Conservation (phyloP, 2,329 filamentous ascomycete genomes). For the Alternaria infectoria region DNA sequence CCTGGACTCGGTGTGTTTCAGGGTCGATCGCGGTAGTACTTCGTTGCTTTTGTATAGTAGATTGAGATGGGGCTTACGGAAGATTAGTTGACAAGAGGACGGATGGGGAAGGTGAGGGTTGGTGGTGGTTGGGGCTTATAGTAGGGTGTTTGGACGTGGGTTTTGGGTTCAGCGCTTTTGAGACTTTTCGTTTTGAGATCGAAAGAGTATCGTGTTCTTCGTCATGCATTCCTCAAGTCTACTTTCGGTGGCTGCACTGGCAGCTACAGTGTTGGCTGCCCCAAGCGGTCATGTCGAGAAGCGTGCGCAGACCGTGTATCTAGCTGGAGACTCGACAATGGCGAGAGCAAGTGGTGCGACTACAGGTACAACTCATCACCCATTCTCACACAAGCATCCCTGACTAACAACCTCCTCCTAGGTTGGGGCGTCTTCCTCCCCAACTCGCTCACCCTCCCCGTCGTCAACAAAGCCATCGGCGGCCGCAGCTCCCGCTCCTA, state of each 20-base stretch:
- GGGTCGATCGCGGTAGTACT: neutral
- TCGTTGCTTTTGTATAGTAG: neutral
- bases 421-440: constrained; percentile 70
- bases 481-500: constrained; percentile 72
- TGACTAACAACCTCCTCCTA: constrained; percentile 17
- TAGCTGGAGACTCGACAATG: constrained; percentile 70
- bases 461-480: constrained; percentile 69
- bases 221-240: constrained; percentile 18
- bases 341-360: constrained; percentile 55
- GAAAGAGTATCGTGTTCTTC: neutral
- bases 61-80: neutral
- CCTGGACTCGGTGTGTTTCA: neutral
- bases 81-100: neutral
- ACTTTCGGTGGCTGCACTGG: constrained; percentile 26
- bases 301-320: constrained; percentile 56
- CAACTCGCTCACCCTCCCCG: constrained; percentile 57
- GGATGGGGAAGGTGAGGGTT: neutral
- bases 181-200: neutral
- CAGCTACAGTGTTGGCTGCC: constrained; percentile 28
- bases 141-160: neutral
- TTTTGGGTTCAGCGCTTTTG: neutral
- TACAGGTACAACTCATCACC: constrained; percentile 40
- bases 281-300: constrained; percentile 30
- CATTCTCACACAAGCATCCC: neutral
- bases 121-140: neutral